Percentiles rank a stretch among this genome's conserved stretches.
phyloP scores from a whole-genome alignment of 768 basidiomycete species.

The Lactarius pseudohatsudake region DNA sequence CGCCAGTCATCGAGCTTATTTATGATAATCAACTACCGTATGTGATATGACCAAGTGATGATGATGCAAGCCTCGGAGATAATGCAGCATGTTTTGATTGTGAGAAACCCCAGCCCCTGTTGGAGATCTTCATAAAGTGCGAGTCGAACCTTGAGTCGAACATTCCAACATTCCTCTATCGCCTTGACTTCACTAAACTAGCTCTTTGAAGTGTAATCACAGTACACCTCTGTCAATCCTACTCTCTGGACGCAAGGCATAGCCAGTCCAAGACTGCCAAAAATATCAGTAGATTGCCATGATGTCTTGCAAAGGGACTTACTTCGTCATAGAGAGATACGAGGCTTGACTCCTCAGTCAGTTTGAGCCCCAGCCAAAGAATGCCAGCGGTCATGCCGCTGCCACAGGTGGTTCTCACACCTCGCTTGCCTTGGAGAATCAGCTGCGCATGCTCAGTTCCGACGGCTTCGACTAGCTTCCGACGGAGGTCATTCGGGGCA shows the following conservation, averaged over 20 bases:
- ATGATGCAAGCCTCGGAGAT: background rate
- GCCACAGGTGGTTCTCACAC: conserved; percentile 80
- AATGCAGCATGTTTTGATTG: background rate
- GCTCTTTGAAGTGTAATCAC: background rate
- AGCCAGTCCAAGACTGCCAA: conserved; percentile 92
- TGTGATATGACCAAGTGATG: background rate
- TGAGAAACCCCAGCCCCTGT: background rate
- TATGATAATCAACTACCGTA: background rate
- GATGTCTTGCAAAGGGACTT: conserved; percentile 29
- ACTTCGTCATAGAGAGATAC: conserved; percentile 95
- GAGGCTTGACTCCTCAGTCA: conserved; percentile 54
- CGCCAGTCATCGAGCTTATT: too few relatives aligned
- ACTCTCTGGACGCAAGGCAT: conserved; percentile 75
- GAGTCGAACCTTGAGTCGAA: background rate
- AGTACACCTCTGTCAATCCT: conserved; percentile 54
- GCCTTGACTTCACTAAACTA: background rate
- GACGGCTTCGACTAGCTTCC: conserved; percentile 60
- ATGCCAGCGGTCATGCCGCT: conserved; percentile 98
- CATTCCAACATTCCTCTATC: background rate
- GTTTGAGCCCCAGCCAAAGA: conserved; percentile 87
- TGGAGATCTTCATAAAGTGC: background rate
- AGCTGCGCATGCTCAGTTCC: conserved; percentile 55
- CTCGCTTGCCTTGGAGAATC: conserved; percentile 58
- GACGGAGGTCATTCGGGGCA: conserved; percentile 54
- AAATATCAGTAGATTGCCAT: conserved; percentile 3